Base-by-base conservation (phyloP, 2,329 filamentous ascomycete genomes). In the Clarireedia monteithiana region DNA sequence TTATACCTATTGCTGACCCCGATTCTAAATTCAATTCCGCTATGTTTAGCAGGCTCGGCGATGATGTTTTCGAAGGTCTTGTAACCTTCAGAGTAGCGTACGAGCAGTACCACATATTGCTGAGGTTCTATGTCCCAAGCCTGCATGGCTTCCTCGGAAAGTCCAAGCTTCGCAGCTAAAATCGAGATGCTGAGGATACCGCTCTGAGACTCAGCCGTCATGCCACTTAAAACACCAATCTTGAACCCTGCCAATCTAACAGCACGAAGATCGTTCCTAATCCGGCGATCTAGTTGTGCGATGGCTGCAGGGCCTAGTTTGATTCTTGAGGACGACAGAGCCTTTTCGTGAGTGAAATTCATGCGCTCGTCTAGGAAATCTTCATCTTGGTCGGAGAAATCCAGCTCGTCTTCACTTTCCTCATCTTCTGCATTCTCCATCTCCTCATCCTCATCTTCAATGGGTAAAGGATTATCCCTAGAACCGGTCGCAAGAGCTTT, bases 1-100 rank as follows among this genome's bases (percentile, higher is more conserved):
- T 91, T 94, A 69, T 91, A 89, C 3, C 71, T 76, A n/a, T 77
- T 73, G 64, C 86, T 86, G 54, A 88, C 81, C 1, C 88, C 88
- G 24, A 94, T 76, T 6, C 83, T 79, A 67, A 91, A 85, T 3
- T 77, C 73, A n/a, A 82, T 61, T 66, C 71, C 69, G 46, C 65
- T 69, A 56, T 64, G 67, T 48, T 63, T 61, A 40, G 67, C 66
- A 55, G 76, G 66, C 53, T 73, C 68, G 0, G 69, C 66, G 14
- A 80, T 66, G 9, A 88, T 68, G 0, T 79, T 67, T 15, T 85
- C 77, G 49, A 87, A 72, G 3, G 74, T 72, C 34, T 75, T 76
- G 69, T 95, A 95, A 0, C 74, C 76, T n/a, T 70, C 69, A 0
- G 76, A 72, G 61, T 87, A 87, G 38, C 79, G 79, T 45, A 94